Conservation (phyloP, 2,329 filamentous ascomycete species). For the Aspergillus ustus region DNA sequence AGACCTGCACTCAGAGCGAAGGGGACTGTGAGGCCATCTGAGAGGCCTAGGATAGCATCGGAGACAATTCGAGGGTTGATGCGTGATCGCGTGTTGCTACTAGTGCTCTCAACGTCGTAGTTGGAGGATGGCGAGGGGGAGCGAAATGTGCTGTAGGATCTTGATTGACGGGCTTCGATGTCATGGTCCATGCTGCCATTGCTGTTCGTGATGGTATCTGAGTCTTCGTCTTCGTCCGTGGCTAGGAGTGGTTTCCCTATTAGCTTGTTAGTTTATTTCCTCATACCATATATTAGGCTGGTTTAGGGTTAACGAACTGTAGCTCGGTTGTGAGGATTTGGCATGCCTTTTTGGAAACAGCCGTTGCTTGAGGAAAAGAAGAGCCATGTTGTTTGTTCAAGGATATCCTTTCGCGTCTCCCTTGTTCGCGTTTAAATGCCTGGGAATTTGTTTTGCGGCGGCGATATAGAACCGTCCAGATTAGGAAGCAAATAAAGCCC, state of each 20-base stretch:
- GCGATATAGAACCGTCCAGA: neutral
- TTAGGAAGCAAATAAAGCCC: slow-evolving; percentile 4
- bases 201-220: slow-evolving; percentile 23
- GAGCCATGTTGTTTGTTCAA: slow-evolving; percentile 36
- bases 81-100: slow-evolving; percentile 35
- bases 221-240: slow-evolving; percentile 25
- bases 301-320: slow-evolving; percentile 21
- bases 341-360: slow-evolving; percentile 36
- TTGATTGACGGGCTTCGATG: slow-evolving; percentile 40
- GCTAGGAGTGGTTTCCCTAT: slow-evolving; percentile 40
- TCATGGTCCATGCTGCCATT: slow-evolving; percentile 31
- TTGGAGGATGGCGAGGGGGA: slow-evolving; percentile 26
- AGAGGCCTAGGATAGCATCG: slow-evolving; percentile 74
- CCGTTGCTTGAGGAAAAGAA: slow-evolving; percentile 45
- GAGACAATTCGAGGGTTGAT: slow-evolving; percentile 53
- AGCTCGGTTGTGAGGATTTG: slow-evolving; percentile 13
- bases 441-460: slow-evolving; percentile 1
- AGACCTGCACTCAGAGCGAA: slow-evolving; percentile 79
- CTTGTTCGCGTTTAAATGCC: neutral
- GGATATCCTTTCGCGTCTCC: neutral
- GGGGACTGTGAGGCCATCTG: slow-evolving; percentile 78
- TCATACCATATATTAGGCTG: slow-evolving; percentile 1
- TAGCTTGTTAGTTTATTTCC: slow-evolving; percentile 8
- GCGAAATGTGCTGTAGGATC: slow-evolving; percentile 41
- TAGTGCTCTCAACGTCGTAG: slow-evolving; percentile 26